phyloP scores from a whole-genome alignment of 495 filamentous ascomycete genomes.

The Penicillium parvum region DNA sequence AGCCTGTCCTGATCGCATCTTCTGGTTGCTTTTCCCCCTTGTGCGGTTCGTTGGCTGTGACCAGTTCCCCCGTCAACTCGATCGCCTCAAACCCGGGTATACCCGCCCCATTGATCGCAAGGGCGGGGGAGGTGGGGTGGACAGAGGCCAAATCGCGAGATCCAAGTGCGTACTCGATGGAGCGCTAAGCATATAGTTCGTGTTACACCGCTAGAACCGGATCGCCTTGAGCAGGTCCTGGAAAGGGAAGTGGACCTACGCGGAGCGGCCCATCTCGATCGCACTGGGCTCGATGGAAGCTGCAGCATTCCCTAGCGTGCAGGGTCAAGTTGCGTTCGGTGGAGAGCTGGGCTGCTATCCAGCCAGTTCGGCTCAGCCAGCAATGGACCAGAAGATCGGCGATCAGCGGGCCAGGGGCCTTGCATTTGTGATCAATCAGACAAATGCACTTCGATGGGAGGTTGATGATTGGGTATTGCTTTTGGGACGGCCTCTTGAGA shows the following conservation, averaged over 20 bases:
- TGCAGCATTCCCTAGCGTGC: conserved; percentile 12
- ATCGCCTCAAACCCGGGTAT: conserved; percentile 6
- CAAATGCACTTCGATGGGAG: background rate
- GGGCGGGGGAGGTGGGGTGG: conserved; percentile 1
- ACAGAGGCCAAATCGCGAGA: conserved; percentile 8
- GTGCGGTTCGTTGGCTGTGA: no score
- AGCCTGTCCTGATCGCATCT: conserved; percentile 3
- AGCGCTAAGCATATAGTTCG: conserved; percentile 10
- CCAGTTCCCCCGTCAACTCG: background rate
- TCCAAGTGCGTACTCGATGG: conserved; percentile 9
- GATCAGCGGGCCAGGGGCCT: conserved; percentile 9
- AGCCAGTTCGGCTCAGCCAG: conserved; percentile 7
- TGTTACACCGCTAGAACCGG: conserved; percentile 31
- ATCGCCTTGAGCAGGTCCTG: conserved; percentile 6
- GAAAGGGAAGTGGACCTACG: conserved; percentile 2
- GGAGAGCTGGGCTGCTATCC: conserved; percentile 1
- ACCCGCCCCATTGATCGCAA: conserved; percentile 5
- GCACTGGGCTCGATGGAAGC: conserved; percentile 20
- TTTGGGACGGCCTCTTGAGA: conserved; percentile 7
- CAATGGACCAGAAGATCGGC: conserved; percentile 1
- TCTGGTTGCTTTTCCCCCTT: conserved; percentile 9
- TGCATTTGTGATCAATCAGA: conserved; percentile 19
- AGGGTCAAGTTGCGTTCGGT: no score
- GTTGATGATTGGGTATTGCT: conserved; percentile 1
- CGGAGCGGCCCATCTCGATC: conserved; percentile 18